Evolutionary conservation across 2,329 filamentous ascomycete genomes (phyloP).

Genomic region (Pseudocercospora crystallina): DNA sequence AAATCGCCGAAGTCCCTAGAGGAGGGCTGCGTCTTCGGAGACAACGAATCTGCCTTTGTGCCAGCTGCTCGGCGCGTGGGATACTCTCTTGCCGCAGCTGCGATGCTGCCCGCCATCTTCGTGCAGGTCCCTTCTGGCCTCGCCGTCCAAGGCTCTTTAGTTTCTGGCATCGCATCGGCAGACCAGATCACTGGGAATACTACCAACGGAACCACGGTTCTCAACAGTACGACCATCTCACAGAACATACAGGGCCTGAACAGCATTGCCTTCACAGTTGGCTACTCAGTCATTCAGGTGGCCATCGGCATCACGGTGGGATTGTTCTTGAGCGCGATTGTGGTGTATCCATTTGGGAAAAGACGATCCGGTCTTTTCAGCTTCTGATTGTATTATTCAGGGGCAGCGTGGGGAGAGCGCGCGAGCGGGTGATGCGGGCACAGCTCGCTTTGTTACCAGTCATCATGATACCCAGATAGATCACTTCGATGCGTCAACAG

Average conservation of each 20-base stretch:
- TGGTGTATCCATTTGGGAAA: conserved; percentile 53
- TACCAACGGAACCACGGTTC: conserved; percentile 46
- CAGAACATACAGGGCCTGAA: conserved; percentile 36
- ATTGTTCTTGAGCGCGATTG: conserved; percentile 48
- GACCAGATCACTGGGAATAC: conserved; percentile 52
- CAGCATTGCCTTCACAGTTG: conserved; percentile 48
- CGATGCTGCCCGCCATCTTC: conserved; percentile 85
- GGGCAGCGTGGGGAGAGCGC: no score
- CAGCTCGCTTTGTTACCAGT: no score
- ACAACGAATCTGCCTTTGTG: conserved; percentile 31
- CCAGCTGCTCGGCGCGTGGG: conserved; percentile 51
- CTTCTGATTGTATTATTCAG: conserved; percentile 28
- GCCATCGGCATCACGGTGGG: conserved; percentile 54
- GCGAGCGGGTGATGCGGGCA: no score
- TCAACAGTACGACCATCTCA: conserved; percentile 37
- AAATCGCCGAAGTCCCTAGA: conserved; percentile 30
- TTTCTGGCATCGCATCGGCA: conserved; percentile 57
- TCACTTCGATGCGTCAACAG: neutral
- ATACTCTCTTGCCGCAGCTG: conserved; percentile 78
- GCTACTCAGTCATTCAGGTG: conserved; percentile 50
- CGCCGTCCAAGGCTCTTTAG: conserved; percentile 57
- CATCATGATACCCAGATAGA: conserved; percentile 14
- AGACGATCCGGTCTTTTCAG: conserved; percentile 46
- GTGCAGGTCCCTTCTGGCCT: conserved; percentile 62
- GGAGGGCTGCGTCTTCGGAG: conserved; percentile 27